Evolutionary conservation across 805 yeast species (phyloP).

Genomic region (Clavispora santaluciae): DNA sequence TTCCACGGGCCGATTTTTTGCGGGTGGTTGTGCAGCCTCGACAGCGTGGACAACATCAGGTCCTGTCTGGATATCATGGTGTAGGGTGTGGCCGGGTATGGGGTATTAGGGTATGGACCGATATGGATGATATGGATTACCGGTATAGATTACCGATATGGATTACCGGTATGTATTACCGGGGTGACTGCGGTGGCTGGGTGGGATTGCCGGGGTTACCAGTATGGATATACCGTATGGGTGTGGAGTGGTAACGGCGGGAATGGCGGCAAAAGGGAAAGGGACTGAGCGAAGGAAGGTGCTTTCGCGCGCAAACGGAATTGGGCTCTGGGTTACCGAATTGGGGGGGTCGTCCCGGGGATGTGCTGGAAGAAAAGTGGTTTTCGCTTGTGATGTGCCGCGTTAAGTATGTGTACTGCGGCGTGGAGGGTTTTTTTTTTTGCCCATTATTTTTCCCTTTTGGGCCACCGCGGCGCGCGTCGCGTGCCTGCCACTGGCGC

Average conservation of each 20-base stretch:
- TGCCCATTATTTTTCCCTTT: neutral
- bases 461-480: neutral
- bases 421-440: neutral
- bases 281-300: neutral
- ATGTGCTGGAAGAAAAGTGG: neutral
- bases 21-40: constrained; percentile 42
- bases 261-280: no score
- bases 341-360: no score
- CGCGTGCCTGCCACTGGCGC: neutral
- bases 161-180: no score
- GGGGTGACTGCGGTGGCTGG: no score
- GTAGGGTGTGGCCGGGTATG: neutral
- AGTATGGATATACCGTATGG: no score
- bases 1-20: constrained; percentile 76
- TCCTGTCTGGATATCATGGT: constrained; percentile 47
- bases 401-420: neutral
- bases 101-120: neutral
- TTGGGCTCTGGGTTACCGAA: no score
- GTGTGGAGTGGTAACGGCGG: no score
- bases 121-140: no score
- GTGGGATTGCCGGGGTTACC: no score
- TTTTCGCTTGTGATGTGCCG: neutral
- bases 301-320: neutral
- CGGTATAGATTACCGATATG: no score
- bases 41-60: constrained; percentile 53